Evolutionary conservation across 75 land plant genomes (phyloP).

Genomic region (Cupressus sempervirens): DNA sequence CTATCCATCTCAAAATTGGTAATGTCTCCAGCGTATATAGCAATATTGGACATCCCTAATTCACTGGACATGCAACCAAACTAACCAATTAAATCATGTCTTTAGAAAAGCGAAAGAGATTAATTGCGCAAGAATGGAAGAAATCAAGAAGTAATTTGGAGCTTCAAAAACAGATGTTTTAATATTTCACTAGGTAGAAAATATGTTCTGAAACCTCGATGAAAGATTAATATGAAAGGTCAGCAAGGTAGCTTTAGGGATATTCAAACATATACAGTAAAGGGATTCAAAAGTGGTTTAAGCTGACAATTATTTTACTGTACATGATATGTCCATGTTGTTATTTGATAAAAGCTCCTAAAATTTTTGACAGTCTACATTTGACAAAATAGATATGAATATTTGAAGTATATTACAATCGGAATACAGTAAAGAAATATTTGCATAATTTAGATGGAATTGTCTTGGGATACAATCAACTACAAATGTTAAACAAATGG

Average conservation of each 20-base stretch:
- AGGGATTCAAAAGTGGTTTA: not conserved
- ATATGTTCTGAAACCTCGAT: not conserved
- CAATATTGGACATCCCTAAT: conserved; percentile 54
- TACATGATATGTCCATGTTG: not conserved
- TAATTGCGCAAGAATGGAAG: not conserved
- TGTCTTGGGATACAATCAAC: not conserved
- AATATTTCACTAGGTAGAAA: not conserved
- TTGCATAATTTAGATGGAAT: not conserved
- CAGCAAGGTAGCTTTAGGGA: not conserved
- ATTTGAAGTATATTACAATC: not conserved
- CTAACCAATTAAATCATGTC: not conserved
- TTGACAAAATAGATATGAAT: not conserved
- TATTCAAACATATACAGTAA: not conserved
- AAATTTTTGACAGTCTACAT: not conserved
- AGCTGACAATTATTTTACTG: not conserved
- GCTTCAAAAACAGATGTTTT: not conserved
- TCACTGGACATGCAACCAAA: conserved; percentile 39
- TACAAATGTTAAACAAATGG: not conserved
- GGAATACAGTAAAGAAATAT: not conserved
- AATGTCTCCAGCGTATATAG: conserved; percentile 77
- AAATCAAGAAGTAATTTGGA: not conserved
- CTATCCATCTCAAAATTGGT: conserved; percentile 68
- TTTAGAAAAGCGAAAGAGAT: not conserved
- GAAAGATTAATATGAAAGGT: not conserved
- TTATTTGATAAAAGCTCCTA: not conserved